These are phyloP conservation scores for Plantago ovata DNA, from an alignment of 257 asterid genomes.

Conservation along the genomic window DNA sequence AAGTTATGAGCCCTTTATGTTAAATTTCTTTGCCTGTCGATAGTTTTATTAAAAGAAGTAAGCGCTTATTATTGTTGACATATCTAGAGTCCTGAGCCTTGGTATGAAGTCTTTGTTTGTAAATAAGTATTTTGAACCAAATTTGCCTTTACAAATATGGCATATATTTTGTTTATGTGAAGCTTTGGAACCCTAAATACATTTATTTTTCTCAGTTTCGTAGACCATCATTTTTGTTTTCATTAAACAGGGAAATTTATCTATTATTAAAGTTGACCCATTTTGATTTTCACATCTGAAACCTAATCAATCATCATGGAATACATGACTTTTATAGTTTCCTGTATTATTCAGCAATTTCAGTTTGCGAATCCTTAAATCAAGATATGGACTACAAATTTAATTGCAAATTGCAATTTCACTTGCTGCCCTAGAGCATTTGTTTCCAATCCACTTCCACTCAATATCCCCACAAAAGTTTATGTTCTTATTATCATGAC, in stretches of 20 bases:
- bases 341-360: background rate
- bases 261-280: background rate
- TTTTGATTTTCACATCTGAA: background rate
- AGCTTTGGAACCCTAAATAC: background rate
- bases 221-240: background rate
- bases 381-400: background rate
- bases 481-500: too few species aligned
- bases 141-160: background rate
- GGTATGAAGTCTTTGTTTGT: background rate
- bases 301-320: background rate
- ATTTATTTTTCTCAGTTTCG: background rate
- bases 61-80: background rate
- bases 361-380: background rate
- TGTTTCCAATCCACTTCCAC: background rate
- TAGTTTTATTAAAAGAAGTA: background rate
- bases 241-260: background rate
- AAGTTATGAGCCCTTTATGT: background rate
- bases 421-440: background rate
- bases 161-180: background rate
- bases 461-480: background rate
- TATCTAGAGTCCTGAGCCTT: background rate
- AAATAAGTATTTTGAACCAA: background rate
- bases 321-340: background rate
- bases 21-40: background rate
- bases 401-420: background rate